Conservation (phyloP, 1,284 basidiomycete species). For the Moesziomyces sp. region DNA sequence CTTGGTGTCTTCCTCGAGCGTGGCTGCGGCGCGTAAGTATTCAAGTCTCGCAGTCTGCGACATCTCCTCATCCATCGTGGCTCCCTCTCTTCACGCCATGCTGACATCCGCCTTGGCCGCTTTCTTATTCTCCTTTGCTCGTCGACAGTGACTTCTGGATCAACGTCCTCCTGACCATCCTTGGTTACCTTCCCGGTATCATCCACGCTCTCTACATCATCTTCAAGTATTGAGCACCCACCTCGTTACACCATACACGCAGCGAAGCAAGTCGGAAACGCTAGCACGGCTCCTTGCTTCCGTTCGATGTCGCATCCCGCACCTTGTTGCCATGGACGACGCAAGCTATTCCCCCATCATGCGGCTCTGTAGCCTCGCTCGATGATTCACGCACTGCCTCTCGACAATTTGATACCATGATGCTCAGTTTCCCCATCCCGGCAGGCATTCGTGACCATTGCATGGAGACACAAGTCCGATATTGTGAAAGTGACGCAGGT, state of each 20-base stretch:
- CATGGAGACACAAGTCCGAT: background rate
- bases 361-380: conserved; percentile 19
- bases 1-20: conserved; percentile 52
- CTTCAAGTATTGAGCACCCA: conserved; percentile 52
- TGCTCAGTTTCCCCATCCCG: background rate
- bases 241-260: background rate
- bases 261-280: background rate
- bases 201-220: conserved; percentile 64
- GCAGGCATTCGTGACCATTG: background rate
- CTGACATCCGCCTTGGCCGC: background rate
- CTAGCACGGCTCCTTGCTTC: too few species aligned
- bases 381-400: conserved; percentile 4
- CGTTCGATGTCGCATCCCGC: too few species aligned
- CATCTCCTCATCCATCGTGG: too few species aligned
- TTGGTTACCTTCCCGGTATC: conserved; percentile 60
- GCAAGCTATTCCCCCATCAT: background rate
- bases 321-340: background rate
- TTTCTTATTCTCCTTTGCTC: background rate
- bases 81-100: background rate
- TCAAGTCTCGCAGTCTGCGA: background rate
- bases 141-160: conserved; percentile 43
- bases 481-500: background rate
- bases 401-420: conserved; percentile 34
- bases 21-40: conserved; percentile 42
- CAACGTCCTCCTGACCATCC: conserved; percentile 59